Conservation (phyloP, 768 basidiomycete genomes). For the Cubamyces lactineus region DNA sequence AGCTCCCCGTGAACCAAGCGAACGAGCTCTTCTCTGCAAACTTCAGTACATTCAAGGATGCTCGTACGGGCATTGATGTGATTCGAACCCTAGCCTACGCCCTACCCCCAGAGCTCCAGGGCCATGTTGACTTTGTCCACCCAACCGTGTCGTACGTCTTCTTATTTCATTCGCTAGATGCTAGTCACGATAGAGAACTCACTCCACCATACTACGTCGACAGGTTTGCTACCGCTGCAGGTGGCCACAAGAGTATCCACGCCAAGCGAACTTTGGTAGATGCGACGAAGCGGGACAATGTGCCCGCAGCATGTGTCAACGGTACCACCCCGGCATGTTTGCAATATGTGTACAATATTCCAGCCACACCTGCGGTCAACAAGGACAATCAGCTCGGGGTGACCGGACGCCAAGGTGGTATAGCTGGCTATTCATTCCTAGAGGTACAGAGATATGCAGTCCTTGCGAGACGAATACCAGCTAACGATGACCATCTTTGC, state of each 20-base stretch:
- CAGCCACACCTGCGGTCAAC: slow-evolving; percentile 22
- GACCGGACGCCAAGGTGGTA: slow-evolving; percentile 34
- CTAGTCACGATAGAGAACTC: not conserved
- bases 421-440: slow-evolving; percentile 26
- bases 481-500: slow-evolving; percentile 4
- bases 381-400: slow-evolving; percentile 34
- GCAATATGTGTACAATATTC: slow-evolving; percentile 34
- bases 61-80: slow-evolving; percentile 22
- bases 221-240: not conserved
- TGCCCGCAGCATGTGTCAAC: slow-evolving; percentile 27
- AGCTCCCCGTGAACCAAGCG: slow-evolving; percentile 31
- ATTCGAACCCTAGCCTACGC: slow-evolving; percentile 36
- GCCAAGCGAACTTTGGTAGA: slow-evolving; percentile 15
- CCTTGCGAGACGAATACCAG: too few species aligned
- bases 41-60: slow-evolving; percentile 31
- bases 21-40: slow-evolving; percentile 32
- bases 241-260: slow-evolving; percentile 30
- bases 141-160: slow-evolving; percentile 32
- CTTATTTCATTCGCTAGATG: not conserved
- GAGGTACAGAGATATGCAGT: slow-evolving; percentile 33
- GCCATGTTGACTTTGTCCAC: slow-evolving; percentile 33
- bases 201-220: not conserved
- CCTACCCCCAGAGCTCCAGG: slow-evolving; percentile 29
- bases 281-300: slow-evolving; percentile 12
- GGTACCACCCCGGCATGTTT: slow-evolving; percentile 36